A percentile compares a stretch with the other conserved stretches of the same genome.
These are phyloP conservation scores for Corynespora cassiicola DNA, from an alignment of 2,329 filamentous ascomycete species.

Conservation along the genomic window DNA sequence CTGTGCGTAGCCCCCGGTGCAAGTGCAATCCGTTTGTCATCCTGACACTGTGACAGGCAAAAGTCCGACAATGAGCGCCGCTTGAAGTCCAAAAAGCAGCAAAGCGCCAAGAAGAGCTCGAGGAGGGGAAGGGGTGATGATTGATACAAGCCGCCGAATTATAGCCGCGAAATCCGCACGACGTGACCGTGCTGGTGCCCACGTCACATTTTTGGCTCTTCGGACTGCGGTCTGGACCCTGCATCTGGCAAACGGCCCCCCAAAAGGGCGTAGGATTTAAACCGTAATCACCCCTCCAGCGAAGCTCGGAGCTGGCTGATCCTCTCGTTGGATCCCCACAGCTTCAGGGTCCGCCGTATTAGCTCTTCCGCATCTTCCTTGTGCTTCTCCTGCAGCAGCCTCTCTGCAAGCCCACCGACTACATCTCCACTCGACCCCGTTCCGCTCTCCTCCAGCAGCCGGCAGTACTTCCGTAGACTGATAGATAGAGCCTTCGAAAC, in stretches of 20 bases:
- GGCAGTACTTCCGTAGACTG: slow-evolving; percentile 46
- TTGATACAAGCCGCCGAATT: too few relatives aligned
- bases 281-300: slow-evolving; percentile 29
- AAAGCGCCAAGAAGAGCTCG: slow-evolving; percentile 67
- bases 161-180: neutral
- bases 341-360: slow-evolving; percentile 32
- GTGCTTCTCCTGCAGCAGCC: slow-evolving; percentile 32
- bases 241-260: too few relatives aligned
- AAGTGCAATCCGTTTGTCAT: slow-evolving; percentile 9
- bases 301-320: slow-evolving; percentile 30
- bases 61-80: slow-evolving; percentile 64
- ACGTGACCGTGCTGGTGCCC: slow-evolving; percentile 7
- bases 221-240: too few relatives aligned
- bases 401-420: slow-evolving; percentile 26
- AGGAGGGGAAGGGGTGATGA: slow-evolving; percentile 51
- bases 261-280: too few relatives aligned
- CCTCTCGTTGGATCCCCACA: slow-evolving; percentile 34
- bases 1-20: slow-evolving; percentile 53
- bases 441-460: slow-evolving; percentile 30
- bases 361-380: slow-evolving; percentile 34
- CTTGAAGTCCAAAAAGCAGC: slow-evolving; percentile 64
- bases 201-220: too few relatives aligned
- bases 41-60: slow-evolving; percentile 51
- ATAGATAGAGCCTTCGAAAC: slow-evolving; percentile 59
- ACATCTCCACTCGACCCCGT: slow-evolving; percentile 25